These are phyloP conservation scores for Suillus ampliporus DNA, from an alignment of 768 basidiomycete genomes.

Conservation along the genomic window DNA sequence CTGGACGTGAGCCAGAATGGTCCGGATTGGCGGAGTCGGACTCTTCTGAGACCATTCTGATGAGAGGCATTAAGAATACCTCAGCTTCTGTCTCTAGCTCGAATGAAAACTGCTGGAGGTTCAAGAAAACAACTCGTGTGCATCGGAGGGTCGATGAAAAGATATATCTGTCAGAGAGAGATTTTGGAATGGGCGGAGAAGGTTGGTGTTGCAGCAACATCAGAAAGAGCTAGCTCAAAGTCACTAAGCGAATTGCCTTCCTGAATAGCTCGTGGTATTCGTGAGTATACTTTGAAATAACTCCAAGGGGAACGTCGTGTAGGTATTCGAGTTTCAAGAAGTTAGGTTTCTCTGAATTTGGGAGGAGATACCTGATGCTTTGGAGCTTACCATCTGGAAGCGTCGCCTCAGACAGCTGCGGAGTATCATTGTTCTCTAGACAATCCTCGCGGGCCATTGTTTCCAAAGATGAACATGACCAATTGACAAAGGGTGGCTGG, in stretches of 20 bases:
- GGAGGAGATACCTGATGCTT: constrained; percentile 79
- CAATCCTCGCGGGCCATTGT: constrained; percentile 83
- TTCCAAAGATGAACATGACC: constrained; percentile 98
- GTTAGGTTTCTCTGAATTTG: constrained; percentile 77
- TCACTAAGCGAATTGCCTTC: constrained; percentile 52
- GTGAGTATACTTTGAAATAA: constrained; percentile 96
- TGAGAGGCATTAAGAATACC: constrained; percentile 79
- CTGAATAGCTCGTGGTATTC: constrained; percentile 87
- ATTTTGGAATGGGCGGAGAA: constrained; percentile 86
- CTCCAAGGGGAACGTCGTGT: constrained; percentile 93
- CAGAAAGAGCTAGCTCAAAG: constrained; percentile 10
- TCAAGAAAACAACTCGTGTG: constrained; percentile 90
- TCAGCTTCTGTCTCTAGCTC: constrained; percentile 88
- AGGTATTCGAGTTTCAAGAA: constrained; percentile 84
- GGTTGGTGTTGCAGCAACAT: constrained; percentile 89
- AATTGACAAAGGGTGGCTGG: constrained; percentile 95
- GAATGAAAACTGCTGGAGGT: constrained; percentile 87
- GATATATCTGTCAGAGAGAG: constrained; percentile 77
- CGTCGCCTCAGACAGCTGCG: constrained; percentile 43
- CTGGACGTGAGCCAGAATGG: constrained; percentile 50
- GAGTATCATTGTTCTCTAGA: constrained; percentile 33
- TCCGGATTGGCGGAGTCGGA: constrained; percentile 35
- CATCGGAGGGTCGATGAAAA: constrained; percentile 94
- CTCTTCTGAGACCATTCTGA: constrained; percentile 67
- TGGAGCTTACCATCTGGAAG: constrained; percentile 75